A percentile compares a stretch with the other conserved stretches of the same genome.
These are phyloP conservation scores for Apiospora sp. DNA, from an alignment of 2,329 filamentous ascomycete genomes.

Conservation along the genomic window DNA sequence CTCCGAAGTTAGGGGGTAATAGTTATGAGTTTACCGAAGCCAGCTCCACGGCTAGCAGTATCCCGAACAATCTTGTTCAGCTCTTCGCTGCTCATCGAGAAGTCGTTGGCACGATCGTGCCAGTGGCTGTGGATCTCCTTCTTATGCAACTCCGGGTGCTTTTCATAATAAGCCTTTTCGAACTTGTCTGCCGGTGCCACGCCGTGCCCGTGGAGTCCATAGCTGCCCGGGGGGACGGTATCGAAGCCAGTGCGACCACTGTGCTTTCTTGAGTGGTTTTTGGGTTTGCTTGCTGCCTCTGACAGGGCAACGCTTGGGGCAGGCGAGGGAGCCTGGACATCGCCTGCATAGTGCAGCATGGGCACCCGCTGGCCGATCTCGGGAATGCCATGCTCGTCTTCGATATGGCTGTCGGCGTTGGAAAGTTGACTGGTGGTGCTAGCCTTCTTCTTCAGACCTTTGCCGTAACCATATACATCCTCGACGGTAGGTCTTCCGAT, in stretches of 20 bases:
- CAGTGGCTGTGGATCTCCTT: slow-evolving; percentile 72
- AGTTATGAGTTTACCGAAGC: slow-evolving; percentile 55
- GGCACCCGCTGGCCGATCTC: slow-evolving; percentile 93
- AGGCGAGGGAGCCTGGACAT: slow-evolving; percentile 94
- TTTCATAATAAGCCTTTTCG: slow-evolving; percentile 90
- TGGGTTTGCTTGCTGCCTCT: slow-evolving; percentile 41
- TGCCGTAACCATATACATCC: slow-evolving; percentile 58
- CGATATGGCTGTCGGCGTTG: slow-evolving; percentile 60
- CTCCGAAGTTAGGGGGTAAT: slow-evolving; percentile 37
- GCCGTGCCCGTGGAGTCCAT: slow-evolving; percentile 90
- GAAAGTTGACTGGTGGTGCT: slow-evolving; percentile 63
- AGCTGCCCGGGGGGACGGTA: slow-evolving; percentile 82
- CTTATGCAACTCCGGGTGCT: slow-evolving; percentile 82
- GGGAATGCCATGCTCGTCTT: slow-evolving; percentile 87
- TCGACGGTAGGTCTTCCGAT: slow-evolving; percentile 72
- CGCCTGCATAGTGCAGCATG: slow-evolving; percentile 90
- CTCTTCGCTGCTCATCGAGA: slow-evolving; percentile 87
- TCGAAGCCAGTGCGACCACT: slow-evolving; percentile 73
- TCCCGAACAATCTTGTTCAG: slow-evolving; percentile 88
- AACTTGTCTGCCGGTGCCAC: slow-evolving; percentile 79
- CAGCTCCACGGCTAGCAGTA: slow-evolving; percentile 64
- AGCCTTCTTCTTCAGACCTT: slow-evolving; percentile 68
- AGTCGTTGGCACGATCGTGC: slow-evolving; percentile 69
- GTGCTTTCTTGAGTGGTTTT: slow-evolving; percentile 73
- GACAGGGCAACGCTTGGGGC: slow-evolving; percentile 57